Evolutionary conservation across 768 basidiomycete species (phyloP), one percentile per base, ranked within the genome.

Genomic region (Pisolithus marmoratus): DNA sequence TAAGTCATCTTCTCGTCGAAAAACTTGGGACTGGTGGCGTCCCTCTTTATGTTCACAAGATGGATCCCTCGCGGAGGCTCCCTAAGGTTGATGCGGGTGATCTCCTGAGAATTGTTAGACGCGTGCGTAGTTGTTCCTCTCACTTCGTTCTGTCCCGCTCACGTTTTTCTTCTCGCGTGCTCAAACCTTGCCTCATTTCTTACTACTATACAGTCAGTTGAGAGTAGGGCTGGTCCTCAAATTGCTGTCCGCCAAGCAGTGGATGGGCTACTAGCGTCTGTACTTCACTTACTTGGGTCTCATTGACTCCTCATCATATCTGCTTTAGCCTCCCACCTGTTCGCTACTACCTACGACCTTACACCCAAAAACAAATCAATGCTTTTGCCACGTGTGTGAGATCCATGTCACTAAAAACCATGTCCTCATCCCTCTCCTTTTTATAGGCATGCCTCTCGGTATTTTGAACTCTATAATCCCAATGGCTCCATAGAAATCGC

Each of bases 31-130:
- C 89, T 3, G 86, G 86, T 29, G 70, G 62, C 36, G 84, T 85
- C 8, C 90, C 90, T n/a, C 77, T 93, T 49, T 79, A 84, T 51
- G 90, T 93, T 14, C 90, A 93, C 74, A 92, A 90, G 70, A 93
- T 93, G 90, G 89, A 92, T 66, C 73, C 85, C 23, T 78, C 81
- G 54, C 78, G 87, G 50, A 77, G 82, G 46, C 77, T 91, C 26
- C 90, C 90, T 53, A 90, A 87, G 74, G 83, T 86, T 48, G 76
- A 84, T 58, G 71, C 83, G 8, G 71, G 75, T 41, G 81, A 84
- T 64, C 78, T 93, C 60, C 75, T 92, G 67, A 67, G 73, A 56
- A 82, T 83, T 60, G 84, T 90, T 53, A 77, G 80, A 81, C 85
- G 87, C 83, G 90, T 92, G 67, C 63, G 78, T 74, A 53, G 34